Base-by-base conservation (phyloP, 306 rosid species). In the Cicer bijugum region DNA sequence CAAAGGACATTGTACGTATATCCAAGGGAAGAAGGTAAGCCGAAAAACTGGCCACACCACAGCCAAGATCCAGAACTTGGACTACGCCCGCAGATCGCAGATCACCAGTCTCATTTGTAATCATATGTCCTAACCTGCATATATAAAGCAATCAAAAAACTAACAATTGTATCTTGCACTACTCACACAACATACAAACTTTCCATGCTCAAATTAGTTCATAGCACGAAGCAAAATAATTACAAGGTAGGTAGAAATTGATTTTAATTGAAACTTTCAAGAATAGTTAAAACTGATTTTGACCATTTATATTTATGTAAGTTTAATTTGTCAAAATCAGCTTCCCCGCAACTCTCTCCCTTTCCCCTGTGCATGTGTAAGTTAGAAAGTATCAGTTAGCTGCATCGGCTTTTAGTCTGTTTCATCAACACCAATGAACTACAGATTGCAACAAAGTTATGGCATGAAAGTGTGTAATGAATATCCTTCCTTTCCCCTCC, bases 1-100 rank as follows among this genome's bases (percentile, higher is more conserved):
- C 97, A 86, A 94, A 94, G 38, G 99, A 89, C 99, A 94, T 89
- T 43, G 95, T 86, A 75, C 84, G 88, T 75, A 94, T 86, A 82
- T 79, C 89, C 91, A 89, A 74, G 63, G 93, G 86, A 78, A 91
- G 90, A 81, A 94, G 95, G 88, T 91, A 91, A 37, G 97, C 99
- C 28, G 95, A 84, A 87, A 94, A 94, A 78, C 99, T 94, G 71
- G 99, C 97, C 80, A 91, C 99, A 12, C 97, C 99, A 74, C 99
- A 94, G 47, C 99, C 99, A 80, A 94, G 86, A 82, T 94, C 99
- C 69, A 91, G 79, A 82, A 89, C 91, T 82, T 89, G 95, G 82
- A 76, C 80, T 44, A 89, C 88, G 71, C 97, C 89, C 4, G 95
- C 97, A 68, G 97, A 84, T 40, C 69, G 90, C 63, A 91, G 83